Percentiles rank a stretch among this genome's conserved stretches.
These are phyloP conservation scores for Salix koriyanagi DNA, from an alignment of 345 rosid genomes.

Conservation along the genomic window DNA sequence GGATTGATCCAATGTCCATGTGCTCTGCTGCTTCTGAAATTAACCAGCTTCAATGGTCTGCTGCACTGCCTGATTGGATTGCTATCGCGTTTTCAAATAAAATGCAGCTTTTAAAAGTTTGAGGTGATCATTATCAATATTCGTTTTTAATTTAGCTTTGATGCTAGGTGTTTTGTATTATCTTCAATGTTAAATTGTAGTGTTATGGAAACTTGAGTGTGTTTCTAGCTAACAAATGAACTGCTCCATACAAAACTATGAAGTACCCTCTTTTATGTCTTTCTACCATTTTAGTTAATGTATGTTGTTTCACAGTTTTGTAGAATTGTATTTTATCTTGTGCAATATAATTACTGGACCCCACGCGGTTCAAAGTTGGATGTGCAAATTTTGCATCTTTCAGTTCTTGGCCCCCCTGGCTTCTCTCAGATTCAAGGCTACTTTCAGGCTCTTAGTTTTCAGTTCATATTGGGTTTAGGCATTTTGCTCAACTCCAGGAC, in stretches of 20 bases:
- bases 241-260: not conserved
- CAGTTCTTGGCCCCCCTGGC: not conserved
- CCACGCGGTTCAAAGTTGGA: not conserved
- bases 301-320: not conserved
- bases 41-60: constrained; percentile 92
- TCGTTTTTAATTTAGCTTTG: not conserved
- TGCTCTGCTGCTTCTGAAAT: constrained; percentile 80
- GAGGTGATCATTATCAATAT: constrained; percentile 24
- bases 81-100: constrained; percentile 75
- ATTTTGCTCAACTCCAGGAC: not conserved
- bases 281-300: not conserved
- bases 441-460: not conserved
- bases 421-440: not conserved
- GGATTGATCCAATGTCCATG: constrained; percentile 87
- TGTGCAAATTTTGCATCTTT: not conserved
- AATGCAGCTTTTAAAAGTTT: constrained; percentile 89
- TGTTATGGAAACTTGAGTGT: not conserved
- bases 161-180: not conserved
- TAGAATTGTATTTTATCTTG: not conserved
- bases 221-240: not conserved
- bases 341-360: not conserved
- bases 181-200: not conserved
- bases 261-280: not conserved
- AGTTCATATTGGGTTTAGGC: not conserved
- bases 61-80: constrained; percentile 85